Base-by-base conservation (phyloP, 306 rosid species). In the Vicia sativa region DNA sequence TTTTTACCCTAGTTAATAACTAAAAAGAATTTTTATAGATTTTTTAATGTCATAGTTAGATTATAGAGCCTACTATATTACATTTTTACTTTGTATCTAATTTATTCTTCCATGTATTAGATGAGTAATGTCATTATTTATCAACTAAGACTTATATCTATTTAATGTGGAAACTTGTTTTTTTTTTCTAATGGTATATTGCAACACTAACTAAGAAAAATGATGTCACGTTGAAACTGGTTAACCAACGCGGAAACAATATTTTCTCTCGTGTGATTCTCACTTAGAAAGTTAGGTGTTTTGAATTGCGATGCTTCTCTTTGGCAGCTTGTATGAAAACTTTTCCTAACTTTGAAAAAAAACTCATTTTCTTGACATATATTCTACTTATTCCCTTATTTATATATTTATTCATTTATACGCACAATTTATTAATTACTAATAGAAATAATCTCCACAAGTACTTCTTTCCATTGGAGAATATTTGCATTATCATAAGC, bases 241-340 rank as follows among this genome's bases (percentile, higher is more conserved):
- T 48, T 76, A 54, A 21, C 2, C 43, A 43, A 80, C 48, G 67
- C 18, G 74, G 83, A 70, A 67, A 77, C 78, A 28, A 28, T 28
- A 37, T 18, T 55, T 6, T 50, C 77, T n/a, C 42, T 73, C 31
- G n/a, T 68, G 28, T 14, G 57, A 9, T 78, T 75, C 78, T 53
- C 74, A 72, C 71, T 43, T 67, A 58, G 44, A 43, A 46, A 64
- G 85, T 86, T 86, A 60, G 87, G 82, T 77, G 75, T 37, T 31
- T 65, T 60, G 79, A 75, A 77, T 59, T 68, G 44, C 15, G 72
- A 63, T 67, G 23, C 56, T 0, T 59, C 67, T 49, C 38, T 75
- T 72, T 74, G 87, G 65, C 75, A 46, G 4, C 15, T 76, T 69
- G 79, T 70, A 65, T 83, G 79, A 76, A 82, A 79, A 69, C 78